Base-by-base conservation (phyloP, 768 basidiomycete species). In the Phaeolepiota aurea region DNA sequence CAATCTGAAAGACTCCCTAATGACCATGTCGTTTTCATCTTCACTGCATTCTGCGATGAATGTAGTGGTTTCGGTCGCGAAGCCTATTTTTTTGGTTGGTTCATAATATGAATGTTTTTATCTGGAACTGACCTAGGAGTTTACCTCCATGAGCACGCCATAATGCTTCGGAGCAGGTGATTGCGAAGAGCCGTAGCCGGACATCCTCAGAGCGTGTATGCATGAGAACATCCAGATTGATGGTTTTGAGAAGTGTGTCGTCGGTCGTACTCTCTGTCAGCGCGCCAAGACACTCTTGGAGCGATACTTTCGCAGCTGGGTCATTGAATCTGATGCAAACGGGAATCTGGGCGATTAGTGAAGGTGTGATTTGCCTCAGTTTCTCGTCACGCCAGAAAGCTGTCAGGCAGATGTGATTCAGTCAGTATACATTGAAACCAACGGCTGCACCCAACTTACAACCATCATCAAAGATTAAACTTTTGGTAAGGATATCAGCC, bases 351-450 rank as follows among this genome's bases (percentile, higher is more conserved):
- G 72, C 64, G 3, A 86, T 66, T 20, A 92, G 48, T 1, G 74
- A 64, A 3, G 73, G 60, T 3, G 76, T 56, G 4, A 93, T 63
- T 40, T 76, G 72, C 5, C 77, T 71, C 16, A 89, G 57, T 48
- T 83, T 85, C 53, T 88, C 82, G 46, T 88, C 84, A 2, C 86
- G 78, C 93, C 93, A 97, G 72, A 87, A 96, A 7, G 69, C 92
- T 93, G 47, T n/a, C 43, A 15, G 16, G 37, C 36, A 32, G n/a
- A 12, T 33, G 39, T 19, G 13, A 12, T 3, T 25, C 11, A 20
- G 31, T 14, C 35, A 47, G 22, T 19, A 33, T 21, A n/a, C 19
- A 35, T 32, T 9, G 3, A 20, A 37, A 18, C 1, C 1, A n/a
- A n/a, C n/a, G n/a, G n/a, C n/a, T n/a, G n/a, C n/a, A n/a, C n/a